phyloP scores from a whole-genome alignment of 1,139 yeast species.

The Diutina siamensis region DNA sequence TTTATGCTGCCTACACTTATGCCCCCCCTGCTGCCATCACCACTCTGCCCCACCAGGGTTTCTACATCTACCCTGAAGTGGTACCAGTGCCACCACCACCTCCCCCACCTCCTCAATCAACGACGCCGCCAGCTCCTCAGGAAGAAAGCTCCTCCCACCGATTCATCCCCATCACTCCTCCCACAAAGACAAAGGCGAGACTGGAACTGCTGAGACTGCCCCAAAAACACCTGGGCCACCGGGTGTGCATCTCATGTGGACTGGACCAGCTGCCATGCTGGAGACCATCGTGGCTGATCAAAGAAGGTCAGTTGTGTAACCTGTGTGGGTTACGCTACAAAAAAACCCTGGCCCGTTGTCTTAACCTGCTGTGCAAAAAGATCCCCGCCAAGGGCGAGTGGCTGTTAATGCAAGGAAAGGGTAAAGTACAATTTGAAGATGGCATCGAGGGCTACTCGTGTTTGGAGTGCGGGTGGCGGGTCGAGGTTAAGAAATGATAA shows the following conservation, averaged over 20 bases:
- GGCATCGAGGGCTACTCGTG: slow-evolving; percentile 43
- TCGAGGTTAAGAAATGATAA: slow-evolving; percentile 22
- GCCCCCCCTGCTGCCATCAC: background rate
- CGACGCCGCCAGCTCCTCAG: background rate
- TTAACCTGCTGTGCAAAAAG: slow-evolving; percentile 61
- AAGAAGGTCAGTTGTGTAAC: slow-evolving; percentile 89
- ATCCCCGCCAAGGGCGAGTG: slow-evolving; percentile 97
- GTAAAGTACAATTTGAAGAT: slow-evolving; percentile 33
- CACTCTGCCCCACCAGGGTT: background rate
- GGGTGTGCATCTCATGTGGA: slow-evolving; percentile 84
- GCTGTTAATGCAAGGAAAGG: slow-evolving; percentile 73
- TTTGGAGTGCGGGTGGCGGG: slow-evolving; percentile 51
- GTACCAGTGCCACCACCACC: background rate
- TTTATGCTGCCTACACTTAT: slow-evolving; percentile 1
- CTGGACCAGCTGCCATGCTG: slow-evolving; percentile 93
- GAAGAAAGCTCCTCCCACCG: background rate
- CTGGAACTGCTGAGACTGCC: slow-evolving; percentile 26
- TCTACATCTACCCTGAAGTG: background rate
- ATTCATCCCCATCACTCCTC: slow-evolving; percentile 35
- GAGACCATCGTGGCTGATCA: slow-evolving; percentile 92
- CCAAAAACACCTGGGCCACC: slow-evolving; percentile 21
- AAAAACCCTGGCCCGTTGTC: slow-evolving; percentile 86
- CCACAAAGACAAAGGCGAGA: slow-evolving; percentile 23
- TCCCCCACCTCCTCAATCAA: background rate
- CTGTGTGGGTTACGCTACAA: slow-evolving; percentile 93